Conservation (phyloP, 139 green algal species). For the Monoraphidium neglectum region DNA sequence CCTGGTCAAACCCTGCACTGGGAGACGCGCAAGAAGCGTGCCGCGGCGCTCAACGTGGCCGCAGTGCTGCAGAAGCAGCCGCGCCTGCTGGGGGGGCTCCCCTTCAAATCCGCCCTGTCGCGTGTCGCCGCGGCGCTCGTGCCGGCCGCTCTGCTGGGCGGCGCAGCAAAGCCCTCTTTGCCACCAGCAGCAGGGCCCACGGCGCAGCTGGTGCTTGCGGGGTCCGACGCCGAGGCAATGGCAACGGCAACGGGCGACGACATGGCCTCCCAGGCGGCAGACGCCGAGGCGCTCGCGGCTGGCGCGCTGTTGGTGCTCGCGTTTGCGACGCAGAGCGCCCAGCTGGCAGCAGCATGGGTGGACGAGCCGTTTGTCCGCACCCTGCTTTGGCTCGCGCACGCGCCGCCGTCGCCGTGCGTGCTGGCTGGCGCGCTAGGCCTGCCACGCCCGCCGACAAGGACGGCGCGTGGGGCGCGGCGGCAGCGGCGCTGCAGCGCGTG, state of each 20-base stretch:
- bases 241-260: not conserved
- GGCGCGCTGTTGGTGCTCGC: slow-evolving; percentile 61
- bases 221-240: not conserved
- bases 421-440: slow-evolving; percentile 50
- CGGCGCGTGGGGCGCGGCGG: slow-evolving; percentile 49
- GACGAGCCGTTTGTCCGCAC: slow-evolving; percentile 50
- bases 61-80: slow-evolving; percentile 65
- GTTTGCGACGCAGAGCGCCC: slow-evolving; percentile 56
- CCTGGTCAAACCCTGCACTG: slow-evolving; percentile 19
- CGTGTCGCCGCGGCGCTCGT: slow-evolving; percentile 73
- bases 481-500: slow-evolving; percentile 61
- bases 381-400: slow-evolving; percentile 66
- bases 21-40: not conserved
- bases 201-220: not conserved
- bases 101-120: slow-evolving; percentile 61
- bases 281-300: slow-evolving; percentile 35
- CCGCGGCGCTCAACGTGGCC: slow-evolving; percentile 11
- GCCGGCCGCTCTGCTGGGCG: slow-evolving; percentile 23
- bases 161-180: not conserved
- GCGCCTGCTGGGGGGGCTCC: slow-evolving; percentile 73
- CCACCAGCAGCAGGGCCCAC: not conserved
- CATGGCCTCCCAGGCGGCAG: not conserved
- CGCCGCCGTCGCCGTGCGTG: slow-evolving; percentile 42
- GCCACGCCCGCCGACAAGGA: slow-evolving; percentile 12
- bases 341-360: slow-evolving; percentile 67